A percentile compares a stretch with the other conserved stretches of the same genome.
Conservation (phyloP, 2,329 filamentous ascomycete species). For the Gnomoniopsis sp. region DNA sequence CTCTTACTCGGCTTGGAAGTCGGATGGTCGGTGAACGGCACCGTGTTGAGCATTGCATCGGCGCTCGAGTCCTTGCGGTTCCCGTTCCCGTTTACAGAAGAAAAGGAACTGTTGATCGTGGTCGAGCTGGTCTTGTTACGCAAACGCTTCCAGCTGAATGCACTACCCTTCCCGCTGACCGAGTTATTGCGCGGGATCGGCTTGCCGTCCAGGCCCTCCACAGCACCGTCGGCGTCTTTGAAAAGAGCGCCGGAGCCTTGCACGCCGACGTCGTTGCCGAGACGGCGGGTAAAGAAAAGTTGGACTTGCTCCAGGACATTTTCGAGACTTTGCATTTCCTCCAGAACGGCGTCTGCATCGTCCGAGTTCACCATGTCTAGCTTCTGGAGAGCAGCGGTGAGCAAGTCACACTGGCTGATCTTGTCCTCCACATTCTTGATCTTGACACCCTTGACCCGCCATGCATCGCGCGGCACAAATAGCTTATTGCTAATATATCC, state of each 20-base stretch:
- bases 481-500: conserved; percentile 89
- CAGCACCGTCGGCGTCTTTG: conserved; percentile 55
- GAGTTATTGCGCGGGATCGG: conserved; percentile 54
- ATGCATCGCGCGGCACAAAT: conserved; percentile 89
- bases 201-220: conserved; percentile 39
- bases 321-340: conserved; percentile 92
- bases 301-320: conserved; percentile 84
- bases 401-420: conserved; percentile 81
- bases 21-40: conserved; percentile 71
- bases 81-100: conserved; percentile 33
- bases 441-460: conserved; percentile 91
- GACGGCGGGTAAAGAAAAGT: conserved; percentile 69
- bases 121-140: conserved; percentile 82
- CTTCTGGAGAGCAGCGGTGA: conserved; percentile 85
- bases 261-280: conserved; percentile 90
- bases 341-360: conserved; percentile 86
- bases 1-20: conserved; percentile 68
- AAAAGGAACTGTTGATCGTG: conserved; percentile 50
- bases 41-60: conserved; percentile 51
- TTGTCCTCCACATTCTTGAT: conserved; percentile 91
- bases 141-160: conserved; percentile 86
- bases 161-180: conserved; percentile 66
- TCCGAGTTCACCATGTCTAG: conserved; percentile 80
- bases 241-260: conserved; percentile 71
- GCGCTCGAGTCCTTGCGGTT: conserved; percentile 32